Percentiles rank a stretch among this genome's conserved stretches.
These are phyloP conservation scores for Candida wancherniae DNA, from an alignment of 805 yeast species.

Conservation along the genomic window DNA sequence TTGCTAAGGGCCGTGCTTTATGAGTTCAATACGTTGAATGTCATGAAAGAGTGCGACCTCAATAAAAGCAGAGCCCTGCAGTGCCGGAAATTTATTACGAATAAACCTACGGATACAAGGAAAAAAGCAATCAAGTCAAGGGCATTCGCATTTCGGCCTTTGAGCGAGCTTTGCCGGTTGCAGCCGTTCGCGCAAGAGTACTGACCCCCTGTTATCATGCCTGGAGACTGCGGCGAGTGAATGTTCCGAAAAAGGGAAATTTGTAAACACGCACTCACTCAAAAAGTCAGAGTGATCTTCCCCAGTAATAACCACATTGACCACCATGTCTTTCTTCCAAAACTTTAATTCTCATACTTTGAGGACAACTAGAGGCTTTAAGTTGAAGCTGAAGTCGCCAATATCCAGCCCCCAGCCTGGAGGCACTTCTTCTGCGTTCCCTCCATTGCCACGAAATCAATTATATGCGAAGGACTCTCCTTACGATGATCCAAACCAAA, in stretches of 20 bases:
- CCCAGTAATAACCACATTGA: not conserved
- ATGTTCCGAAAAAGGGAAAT: constrained; percentile 10
- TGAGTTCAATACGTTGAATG: constrained; percentile 19
- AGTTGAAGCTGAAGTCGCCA: constrained; percentile 36
- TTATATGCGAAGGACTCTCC: constrained; percentile 9
- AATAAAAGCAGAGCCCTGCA: constrained; percentile 2
- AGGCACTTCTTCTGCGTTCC: constrained; percentile 30
- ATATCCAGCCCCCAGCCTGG: constrained; percentile 36
- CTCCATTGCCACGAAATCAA: constrained; percentile 19
- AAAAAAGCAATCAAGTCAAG: constrained; percentile 4
- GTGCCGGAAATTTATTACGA: constrained; percentile 3
- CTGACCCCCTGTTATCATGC: no score
- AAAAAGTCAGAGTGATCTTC: not conserved
- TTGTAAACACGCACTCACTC: constrained; percentile 12
- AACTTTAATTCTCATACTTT: constrained; percentile 42
- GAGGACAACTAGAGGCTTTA: constrained; percentile 40
- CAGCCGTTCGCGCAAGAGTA: no score
- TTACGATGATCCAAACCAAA: constrained; percentile 4
- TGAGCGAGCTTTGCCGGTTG: not conserved
- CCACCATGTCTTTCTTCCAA: constrained; percentile 36
- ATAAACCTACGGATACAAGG: not conserved
- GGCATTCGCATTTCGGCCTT: constrained; percentile 2
- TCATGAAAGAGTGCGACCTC: constrained; percentile 17
- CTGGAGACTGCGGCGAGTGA: no score
- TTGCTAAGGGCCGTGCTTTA: constrained; percentile 14